Conservation (phyloP, 2,329 filamentous ascomycete species). For the Cladosporium halotolerans region DNA sequence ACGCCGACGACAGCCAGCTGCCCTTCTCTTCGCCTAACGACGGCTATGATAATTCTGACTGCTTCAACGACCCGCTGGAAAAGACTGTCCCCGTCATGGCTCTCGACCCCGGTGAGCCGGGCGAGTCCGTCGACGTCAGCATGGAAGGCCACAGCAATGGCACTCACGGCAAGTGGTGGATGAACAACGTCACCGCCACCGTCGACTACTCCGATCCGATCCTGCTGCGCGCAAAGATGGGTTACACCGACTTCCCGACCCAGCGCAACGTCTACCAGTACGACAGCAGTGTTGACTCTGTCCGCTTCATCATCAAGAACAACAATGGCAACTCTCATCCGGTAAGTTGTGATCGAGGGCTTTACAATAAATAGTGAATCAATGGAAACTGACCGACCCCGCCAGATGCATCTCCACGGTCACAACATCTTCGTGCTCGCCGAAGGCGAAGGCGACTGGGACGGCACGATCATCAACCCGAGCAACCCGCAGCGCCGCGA, state of each 20-base stretch:
- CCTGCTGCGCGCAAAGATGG: conserved; percentile 45
- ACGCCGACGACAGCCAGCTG: conserved; percentile 42
- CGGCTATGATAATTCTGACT: conserved; percentile 45
- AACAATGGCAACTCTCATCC: conserved; percentile 25
- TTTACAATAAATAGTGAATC: background rate
- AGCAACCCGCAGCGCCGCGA: conserved; percentile 35
- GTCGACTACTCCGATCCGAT: conserved; percentile 55
- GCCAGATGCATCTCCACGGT: conserved; percentile 42
- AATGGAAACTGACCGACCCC: background rate
- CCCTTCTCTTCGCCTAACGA: conserved; percentile 48
- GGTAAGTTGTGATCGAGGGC: background rate
- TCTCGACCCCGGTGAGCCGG: conserved; percentile 7
- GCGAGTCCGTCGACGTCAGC: conserved; percentile 1
- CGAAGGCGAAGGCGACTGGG: conserved; percentile 36
- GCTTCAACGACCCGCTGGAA: conserved; percentile 24
- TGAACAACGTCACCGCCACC: conserved; percentile 46
- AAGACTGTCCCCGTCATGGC: conserved; percentile 8
- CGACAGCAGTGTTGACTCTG: background rate
- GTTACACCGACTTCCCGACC: conserved; percentile 21
- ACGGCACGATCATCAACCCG: conserved; percentile 34
- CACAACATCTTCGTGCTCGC: conserved; percentile 43
- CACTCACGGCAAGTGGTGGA: conserved; percentile 43
- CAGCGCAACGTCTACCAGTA: conserved; percentile 43
- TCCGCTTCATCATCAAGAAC: conserved; percentile 28
- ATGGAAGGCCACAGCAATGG: conserved; percentile 8